These are phyloP conservation scores for Talaromyces pinophilus DNA, from an alignment of 2,329 filamentous ascomycete species.

Conservation along the genomic window DNA sequence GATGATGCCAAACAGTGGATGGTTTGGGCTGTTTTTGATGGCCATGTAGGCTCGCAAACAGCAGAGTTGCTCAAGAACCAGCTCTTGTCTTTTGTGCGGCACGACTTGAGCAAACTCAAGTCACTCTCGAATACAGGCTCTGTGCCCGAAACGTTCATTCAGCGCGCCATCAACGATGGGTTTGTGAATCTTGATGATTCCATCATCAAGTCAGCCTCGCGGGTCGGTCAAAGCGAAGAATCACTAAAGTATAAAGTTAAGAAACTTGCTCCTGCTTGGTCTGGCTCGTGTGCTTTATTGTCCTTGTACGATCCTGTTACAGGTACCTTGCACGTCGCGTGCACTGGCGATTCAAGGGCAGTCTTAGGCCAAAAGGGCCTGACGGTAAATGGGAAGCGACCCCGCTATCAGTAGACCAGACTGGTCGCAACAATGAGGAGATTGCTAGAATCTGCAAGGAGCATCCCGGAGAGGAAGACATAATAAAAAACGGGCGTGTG, in stretches of 20 bases:
- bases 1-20: too few species aligned
- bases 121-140: background rate
- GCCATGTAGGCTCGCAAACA: too few species aligned
- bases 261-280: conserved; percentile 35
- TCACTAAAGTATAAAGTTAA: conserved; percentile 29
- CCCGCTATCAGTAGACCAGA: conserved; percentile 65
- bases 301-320: conserved; percentile 60
- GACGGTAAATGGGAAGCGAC: conserved; percentile 54
- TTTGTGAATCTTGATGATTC: conserved; percentile 31
- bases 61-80: too few species aligned
- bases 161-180: conserved; percentile 28
- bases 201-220: conserved; percentile 28
- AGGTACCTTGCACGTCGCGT: conserved; percentile 62
- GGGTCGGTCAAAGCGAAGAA: conserved; percentile 23
- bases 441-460: conserved; percentile 55
- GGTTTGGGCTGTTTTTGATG: too few species aligned
- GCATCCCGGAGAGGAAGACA: conserved; percentile 63
- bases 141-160: conserved; percentile 18
- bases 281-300: conserved; percentile 65
- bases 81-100: conserved; percentile 16
- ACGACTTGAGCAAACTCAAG: conserved; percentile 25
- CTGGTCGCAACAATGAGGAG: conserved; percentile 63
- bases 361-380: conserved; percentile 53
- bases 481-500: conserved; percentile 61
- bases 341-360: conserved; percentile 67